Conservation (phyloP, 139 green algal species). For the Asterochloris sp. region DNA sequence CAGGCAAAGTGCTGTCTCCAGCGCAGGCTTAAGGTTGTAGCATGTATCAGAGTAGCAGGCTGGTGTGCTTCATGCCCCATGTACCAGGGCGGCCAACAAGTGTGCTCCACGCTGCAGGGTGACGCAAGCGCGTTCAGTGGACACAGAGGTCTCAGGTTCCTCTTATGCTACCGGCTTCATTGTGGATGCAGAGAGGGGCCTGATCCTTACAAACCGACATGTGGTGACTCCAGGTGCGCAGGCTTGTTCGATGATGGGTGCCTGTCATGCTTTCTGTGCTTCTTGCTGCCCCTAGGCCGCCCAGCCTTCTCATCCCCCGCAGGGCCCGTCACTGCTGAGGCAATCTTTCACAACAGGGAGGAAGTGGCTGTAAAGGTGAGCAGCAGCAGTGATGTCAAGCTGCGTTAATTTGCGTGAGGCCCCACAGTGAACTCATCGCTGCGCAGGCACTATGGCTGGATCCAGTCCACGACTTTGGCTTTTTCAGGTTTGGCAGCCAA, state of each 20-base stretch:
- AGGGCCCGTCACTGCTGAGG: constrained; percentile 83
- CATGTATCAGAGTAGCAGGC: background rate
- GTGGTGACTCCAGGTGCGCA: constrained; percentile 75
- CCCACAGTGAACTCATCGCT: too few species aligned
- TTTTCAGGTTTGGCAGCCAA: constrained; percentile 17
- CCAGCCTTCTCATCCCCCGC: background rate
- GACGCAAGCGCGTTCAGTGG: constrained; percentile 71
- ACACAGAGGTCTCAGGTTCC: constrained; percentile 76
- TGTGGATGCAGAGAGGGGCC: constrained; percentile 72
- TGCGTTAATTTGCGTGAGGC: too few species aligned
- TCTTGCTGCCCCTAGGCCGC: background rate
- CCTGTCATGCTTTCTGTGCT: background rate
- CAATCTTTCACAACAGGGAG: constrained; percentile 90
- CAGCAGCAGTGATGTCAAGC: too few species aligned
- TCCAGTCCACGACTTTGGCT: constrained; percentile 51
- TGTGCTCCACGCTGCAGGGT: constrained; percentile 32
- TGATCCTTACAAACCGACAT: constrained; percentile 93
- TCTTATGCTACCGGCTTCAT: constrained; percentile 86
- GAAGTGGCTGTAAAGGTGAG: constrained; percentile 42
- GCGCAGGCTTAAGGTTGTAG: too few species aligned
- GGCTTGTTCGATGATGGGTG: background rate
- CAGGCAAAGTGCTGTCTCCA: too few species aligned
- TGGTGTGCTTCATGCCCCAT: background rate
- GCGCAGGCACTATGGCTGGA: constrained; percentile 41
- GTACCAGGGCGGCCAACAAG: too few species aligned